These are phyloP conservation scores for Xanthoconium separans DNA, from an alignment of 1,284 basidiomycete species.

Conservation along the genomic window DNA sequence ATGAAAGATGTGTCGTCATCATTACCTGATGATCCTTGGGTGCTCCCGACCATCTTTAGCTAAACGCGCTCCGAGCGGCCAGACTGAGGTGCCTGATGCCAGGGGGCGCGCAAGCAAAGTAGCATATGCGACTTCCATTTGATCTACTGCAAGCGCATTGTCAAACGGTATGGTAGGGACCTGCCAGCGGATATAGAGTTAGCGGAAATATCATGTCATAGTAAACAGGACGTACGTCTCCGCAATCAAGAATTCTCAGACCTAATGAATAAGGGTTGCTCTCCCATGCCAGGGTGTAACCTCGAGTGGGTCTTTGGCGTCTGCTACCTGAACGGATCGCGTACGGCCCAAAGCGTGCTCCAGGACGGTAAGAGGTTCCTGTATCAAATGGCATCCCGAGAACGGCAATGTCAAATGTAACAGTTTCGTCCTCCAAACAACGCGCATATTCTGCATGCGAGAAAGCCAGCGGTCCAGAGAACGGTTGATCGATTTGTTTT, in stretches of 20 bases:
- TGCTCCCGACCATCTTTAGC: conserved; percentile 57
- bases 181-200: conserved; percentile 34
- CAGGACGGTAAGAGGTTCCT: conserved; percentile 65
- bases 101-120: conserved; percentile 60
- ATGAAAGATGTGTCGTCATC: background rate
- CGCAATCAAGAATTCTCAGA: conserved; percentile 72
- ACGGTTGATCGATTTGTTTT: conserved; percentile 63
- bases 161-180: conserved; percentile 72
- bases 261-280: conserved; percentile 61
- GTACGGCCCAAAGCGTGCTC: conserved; percentile 79
- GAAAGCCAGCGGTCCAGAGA: conserved; percentile 73
- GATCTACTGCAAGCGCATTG: conserved; percentile 72
- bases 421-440: conserved; percentile 61
- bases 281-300: conserved; percentile 69
- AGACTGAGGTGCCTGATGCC: conserved; percentile 33
- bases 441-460: conserved; percentile 69
- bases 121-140: conserved; percentile 76
- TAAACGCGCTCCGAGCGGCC: conserved; percentile 31
- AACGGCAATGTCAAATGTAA: conserved; percentile 68
- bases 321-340: conserved; percentile 79
- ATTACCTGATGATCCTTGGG: conserved; percentile 67
- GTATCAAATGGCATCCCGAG: conserved; percentile 85
- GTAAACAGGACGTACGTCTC: conserved; percentile 50
- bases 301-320: conserved; percentile 53
- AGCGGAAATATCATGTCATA: background rate